Percentiles rank a stretch among this genome's conserved stretches.
These are phyloP conservation scores for Xanthoceras sorbifolium DNA, from an alignment of 345 rosid genomes.

Conservation along the genomic window DNA sequence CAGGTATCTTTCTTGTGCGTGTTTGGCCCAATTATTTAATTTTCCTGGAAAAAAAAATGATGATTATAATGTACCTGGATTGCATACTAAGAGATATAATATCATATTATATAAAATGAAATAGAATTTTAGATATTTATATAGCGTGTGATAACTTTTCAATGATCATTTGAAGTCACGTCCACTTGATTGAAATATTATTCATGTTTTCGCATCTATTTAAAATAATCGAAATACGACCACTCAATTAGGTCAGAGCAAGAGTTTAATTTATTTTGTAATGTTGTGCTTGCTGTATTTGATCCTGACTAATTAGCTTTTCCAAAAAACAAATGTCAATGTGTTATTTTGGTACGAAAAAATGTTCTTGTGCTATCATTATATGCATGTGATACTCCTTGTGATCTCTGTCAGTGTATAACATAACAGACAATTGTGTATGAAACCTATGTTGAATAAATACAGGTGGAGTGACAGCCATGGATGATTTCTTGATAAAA, in stretches of 20 bases:
- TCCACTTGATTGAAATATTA: too few relatives aligned
- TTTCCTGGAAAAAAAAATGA: not conserved
- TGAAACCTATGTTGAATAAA: not conserved
- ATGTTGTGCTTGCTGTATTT: not conserved
- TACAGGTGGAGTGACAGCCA: slow-evolving; percentile 56
- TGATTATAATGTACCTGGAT: not conserved
- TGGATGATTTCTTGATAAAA: slow-evolving; percentile 53
- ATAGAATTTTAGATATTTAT: too few relatives aligned
- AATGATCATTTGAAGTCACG: too few relatives aligned
- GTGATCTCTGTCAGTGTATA: not conserved
- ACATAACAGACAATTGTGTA: not conserved
- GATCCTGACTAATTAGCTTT: not conserved
- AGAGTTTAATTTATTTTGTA: too few relatives aligned
- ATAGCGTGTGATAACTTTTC: too few relatives aligned
- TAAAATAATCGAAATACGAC: too few relatives aligned
- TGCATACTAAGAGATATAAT: too few relatives aligned
- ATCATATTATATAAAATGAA: too few relatives aligned
- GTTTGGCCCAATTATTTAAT: not conserved
- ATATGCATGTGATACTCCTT: not conserved
- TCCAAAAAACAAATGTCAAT: too few relatives aligned
- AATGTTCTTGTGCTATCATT: not conserved
- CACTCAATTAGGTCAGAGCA: too few relatives aligned
- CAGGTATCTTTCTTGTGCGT: slow-evolving; percentile 26
- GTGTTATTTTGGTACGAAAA: not conserved
- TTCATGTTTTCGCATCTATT: too few relatives aligned